Conservation (phyloP, 805 yeast genomes). For the Candida morakotiae region DNA sequence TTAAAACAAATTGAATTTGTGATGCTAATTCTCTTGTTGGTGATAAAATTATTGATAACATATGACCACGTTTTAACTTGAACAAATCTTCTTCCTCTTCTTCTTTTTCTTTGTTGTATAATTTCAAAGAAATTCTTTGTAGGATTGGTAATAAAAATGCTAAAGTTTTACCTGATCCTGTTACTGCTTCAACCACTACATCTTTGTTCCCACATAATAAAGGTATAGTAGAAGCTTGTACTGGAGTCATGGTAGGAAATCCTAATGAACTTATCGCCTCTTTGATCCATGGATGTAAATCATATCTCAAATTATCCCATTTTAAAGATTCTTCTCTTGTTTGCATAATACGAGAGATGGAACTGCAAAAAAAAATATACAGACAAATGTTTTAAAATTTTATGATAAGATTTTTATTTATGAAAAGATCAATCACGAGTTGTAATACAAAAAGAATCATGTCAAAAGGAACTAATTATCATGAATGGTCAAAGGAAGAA, state of each 20-base stretch:
- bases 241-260: conserved; percentile 86
- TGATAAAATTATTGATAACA: conserved; percentile 68
- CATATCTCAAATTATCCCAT: conserved; percentile 56
- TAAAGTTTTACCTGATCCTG: conserved; percentile 98
- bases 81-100: conserved; percentile 13
- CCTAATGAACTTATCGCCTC: conserved; percentile 76
- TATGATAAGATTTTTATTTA: conserved; percentile 6
- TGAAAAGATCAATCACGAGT: conserved; percentile 13
- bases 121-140: conserved; percentile 50
- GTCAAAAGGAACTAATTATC: conserved; percentile 31
- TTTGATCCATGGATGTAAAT: conserved; percentile 63
- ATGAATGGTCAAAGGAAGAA: conserved; percentile 62
- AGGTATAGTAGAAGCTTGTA: conserved; percentile 93
- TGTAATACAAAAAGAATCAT: conserved; percentile 15
- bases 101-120: conserved; percentile 12
- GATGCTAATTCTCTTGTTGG: conserved; percentile 70
- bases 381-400: too few species aligned
- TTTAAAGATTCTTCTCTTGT: conserved; percentile 40
- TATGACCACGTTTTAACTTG: conserved; percentile 55
- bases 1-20: conserved; percentile 68
- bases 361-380: too few species aligned
- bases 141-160: conserved; percentile 82
- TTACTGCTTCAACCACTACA: conserved; percentile 94
- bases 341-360: too few species aligned
- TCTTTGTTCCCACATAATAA: conserved; percentile 80